Base-by-base conservation (phyloP, 2,329 filamentous ascomycete species). In the Aspergillus sclerotialis region DNA sequence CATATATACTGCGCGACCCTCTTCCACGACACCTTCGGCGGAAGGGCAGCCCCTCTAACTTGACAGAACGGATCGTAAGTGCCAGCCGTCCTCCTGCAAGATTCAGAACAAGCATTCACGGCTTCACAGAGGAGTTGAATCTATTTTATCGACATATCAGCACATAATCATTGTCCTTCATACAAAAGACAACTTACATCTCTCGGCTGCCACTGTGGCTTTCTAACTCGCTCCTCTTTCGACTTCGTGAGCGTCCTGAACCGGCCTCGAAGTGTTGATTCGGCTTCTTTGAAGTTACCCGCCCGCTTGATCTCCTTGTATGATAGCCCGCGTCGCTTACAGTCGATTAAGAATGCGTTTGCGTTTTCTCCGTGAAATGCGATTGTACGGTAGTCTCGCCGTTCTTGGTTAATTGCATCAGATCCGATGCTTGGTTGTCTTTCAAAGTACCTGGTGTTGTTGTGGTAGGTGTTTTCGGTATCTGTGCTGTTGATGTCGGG, bases 1-100 rank as follows among this genome's bases (percentile, higher is more conserved):
- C 50, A 55, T 36, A 81, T 76, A 41, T 68, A 71, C 19, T 74
- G 67, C 1, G 69, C 66, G 14, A 80, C 68, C 36, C 67, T 68
- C 58, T 77, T 77, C 76, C 76, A 80, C 1, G 72, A 69, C 2
- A 78, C 60, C 49, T 71, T 76, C 1, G 56, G 57, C 2, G 50
- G 40, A 16, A 47, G 46, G 15, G 42, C 37, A 29, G 29, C 27
- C 25, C 31, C 24, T 19, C 33, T 31, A 12, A 35, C 34, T 7
- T 27, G 37, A 28, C 30, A 38, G 14, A 18, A 33, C 27, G 32
- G 35, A 14, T 9, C 33, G 13, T 36, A 36, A 9, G 21, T 4
- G 14, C 29, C 17, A 33, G 24, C 12, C 12, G 26, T 30, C 10
- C 37, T 30, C 31, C 16, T 42, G 14, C 26, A 35, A 32, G 43